Base-by-base conservation (phyloP, 805 yeast genomes). In the Saccharomyces jurei region DNA sequence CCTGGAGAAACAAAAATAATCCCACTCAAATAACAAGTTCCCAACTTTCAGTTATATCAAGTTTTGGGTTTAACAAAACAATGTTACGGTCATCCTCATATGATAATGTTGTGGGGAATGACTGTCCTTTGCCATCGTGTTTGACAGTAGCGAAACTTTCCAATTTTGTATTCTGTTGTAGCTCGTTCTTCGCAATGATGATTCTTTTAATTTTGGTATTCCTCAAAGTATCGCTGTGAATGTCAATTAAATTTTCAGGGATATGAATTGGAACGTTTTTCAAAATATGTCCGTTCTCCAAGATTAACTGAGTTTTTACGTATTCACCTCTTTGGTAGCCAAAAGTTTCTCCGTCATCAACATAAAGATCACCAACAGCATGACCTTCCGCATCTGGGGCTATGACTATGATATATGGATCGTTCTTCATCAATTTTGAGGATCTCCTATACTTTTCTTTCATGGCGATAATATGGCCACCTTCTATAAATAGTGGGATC, bases 301-400 rank as follows among this genome's bases (percentile, higher is more conserved):
- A 73, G 2, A 58, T 59, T 32, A 87, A 75, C 1, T 72, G 62
- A 1, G 81, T 63, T 48, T 72, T 67, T 2, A 81, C 52, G 62
- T 58, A 84, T 28, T 81, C 83, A 6, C 85, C 86, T 1, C 71
- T 60, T 53, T 67, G 57, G 65, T 82, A 82, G 48, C 74, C 79
- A 60, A 78, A 87, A 0, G 91, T 76, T 60, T 84, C 87, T 14
- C 96, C 96, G 69, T 91, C 98, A 67, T 91, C 98, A 41, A 86
- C 69, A 67, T 90, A 91, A 31, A 91, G 66, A 4, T 74, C 74
- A 1, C 87, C 87, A 0, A 69, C 68, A 0, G 91, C 89, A 6
- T 62, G 58, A 0, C 83, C 84, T 1, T 71, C 61, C 2, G 64
- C 60, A 54, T 75, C 75, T 10, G 84, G 75, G 0, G 87, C 88